Conservation (phyloP, 257 asterid genomes). For the Nyctanthes arbortristis region DNA sequence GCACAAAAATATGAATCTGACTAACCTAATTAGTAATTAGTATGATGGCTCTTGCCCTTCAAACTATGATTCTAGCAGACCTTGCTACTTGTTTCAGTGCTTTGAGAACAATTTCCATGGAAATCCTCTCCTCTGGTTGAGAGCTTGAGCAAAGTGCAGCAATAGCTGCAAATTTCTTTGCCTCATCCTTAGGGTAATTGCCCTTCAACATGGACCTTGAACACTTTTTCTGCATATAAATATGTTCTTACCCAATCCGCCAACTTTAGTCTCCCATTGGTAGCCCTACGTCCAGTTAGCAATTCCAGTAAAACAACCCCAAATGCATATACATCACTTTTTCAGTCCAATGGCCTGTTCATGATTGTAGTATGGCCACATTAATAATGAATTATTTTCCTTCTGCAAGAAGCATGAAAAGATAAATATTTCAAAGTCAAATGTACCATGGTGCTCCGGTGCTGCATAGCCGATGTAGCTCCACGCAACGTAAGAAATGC, state of each 20-base stretch:
- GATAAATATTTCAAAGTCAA: not conserved
- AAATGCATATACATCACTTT: conserved; percentile 49
- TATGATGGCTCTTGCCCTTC: too few relatives aligned
- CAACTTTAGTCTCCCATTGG: conserved; percentile 33
- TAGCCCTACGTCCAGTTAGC: conserved; percentile 38
- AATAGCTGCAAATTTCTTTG: too few relatives aligned
- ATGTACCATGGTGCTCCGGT: conserved; percentile 28
- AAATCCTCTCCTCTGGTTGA: too few relatives aligned
- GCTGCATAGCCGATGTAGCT: conserved; percentile 39
- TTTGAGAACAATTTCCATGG: too few relatives aligned
- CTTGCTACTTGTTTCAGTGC: too few relatives aligned
- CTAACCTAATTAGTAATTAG: too few relatives aligned
- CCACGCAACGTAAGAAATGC: conserved; percentile 35
- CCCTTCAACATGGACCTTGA: too few relatives aligned
- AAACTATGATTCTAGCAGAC: too few relatives aligned
- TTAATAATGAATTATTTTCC: not conserved
- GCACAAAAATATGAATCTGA: too few relatives aligned
- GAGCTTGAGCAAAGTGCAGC: too few relatives aligned
- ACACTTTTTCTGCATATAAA: too few relatives aligned
- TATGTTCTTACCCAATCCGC: conserved; percentile 55
- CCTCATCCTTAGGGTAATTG: too few relatives aligned
- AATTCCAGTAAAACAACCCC: conserved; percentile 49
- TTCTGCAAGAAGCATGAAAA: not conserved
- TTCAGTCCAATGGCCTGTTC: conserved; percentile 41
- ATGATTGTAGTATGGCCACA: not conserved